Evolutionary conservation across 2,329 filamentous ascomycete species (phyloP).

Genomic region (Trichophyton benhamiae): DNA sequence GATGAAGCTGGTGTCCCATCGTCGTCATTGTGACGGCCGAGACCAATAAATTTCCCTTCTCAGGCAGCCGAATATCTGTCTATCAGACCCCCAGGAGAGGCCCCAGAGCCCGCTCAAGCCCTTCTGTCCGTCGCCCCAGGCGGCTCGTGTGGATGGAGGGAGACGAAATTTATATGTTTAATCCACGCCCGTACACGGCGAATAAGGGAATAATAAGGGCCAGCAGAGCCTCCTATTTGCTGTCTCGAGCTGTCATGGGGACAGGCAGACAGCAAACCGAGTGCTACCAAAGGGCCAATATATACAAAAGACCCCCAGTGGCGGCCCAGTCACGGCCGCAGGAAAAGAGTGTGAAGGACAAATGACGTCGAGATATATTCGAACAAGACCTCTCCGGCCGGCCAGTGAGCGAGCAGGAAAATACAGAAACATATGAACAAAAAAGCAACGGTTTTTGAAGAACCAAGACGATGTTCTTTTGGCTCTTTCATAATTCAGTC

Average conservation of each 20-base stretch:
- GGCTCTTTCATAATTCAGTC: neutral
- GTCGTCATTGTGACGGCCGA: neutral
- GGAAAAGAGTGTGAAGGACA: conserved; percentile 2
- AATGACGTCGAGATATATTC: conserved; percentile 3
- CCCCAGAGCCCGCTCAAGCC: neutral
- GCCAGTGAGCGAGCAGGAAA: neutral
- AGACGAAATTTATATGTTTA: neutral
- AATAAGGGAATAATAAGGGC: neutral
- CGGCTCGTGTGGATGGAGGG: neutral
- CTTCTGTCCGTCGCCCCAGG: neutral
- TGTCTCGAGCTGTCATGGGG: neutral
- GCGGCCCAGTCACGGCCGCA: neutral
- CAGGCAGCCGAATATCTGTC: no score
- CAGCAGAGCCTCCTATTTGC: neutral
- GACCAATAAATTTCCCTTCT: neutral
- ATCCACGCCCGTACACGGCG: neutral
- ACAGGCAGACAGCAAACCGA: neutral
- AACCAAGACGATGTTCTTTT: neutral
- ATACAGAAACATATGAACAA: neutral
- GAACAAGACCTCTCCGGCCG: neutral
- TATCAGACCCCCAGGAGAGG: neutral
- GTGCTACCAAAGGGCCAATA: neutral
- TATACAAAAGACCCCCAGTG: neutral
- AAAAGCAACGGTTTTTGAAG: neutral
- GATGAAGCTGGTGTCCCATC: neutral